Evolutionary conservation across 116 monocot genomes (phyloP).

Genomic region (Trichopus zeylanicus): DNA sequence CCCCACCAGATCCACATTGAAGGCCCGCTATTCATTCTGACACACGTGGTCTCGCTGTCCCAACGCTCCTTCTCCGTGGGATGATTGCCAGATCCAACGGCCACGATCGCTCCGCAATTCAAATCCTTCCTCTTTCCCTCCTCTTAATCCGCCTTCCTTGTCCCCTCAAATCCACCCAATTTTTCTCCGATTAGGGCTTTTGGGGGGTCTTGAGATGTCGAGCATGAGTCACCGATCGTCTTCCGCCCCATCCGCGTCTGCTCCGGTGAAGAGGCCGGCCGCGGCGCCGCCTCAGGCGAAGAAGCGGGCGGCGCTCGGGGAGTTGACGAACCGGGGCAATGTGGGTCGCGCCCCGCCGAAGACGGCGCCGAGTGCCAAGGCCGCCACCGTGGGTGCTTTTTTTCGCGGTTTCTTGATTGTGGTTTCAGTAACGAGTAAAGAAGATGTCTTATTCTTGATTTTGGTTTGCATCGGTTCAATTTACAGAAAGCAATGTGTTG

Average conservation of each 20-base stretch:
- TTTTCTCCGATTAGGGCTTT: neutral
- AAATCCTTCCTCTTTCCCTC: slow-evolving; percentile 7
- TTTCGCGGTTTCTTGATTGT: slow-evolving; percentile 2
- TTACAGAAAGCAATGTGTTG: no score
- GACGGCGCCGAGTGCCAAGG: slow-evolving; percentile 7
- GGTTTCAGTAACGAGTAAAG: neutral
- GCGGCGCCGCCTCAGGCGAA: slow-evolving; percentile 36
- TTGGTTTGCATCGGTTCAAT: no score
- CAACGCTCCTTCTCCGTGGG: neutral
- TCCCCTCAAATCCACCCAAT: neutral
- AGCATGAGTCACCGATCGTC: slow-evolving; percentile 17
- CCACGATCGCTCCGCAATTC: slow-evolving; percentile 15
- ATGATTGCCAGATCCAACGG: slow-evolving; percentile 15
- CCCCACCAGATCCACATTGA: no score
- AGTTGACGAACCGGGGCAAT: slow-evolving; percentile 39
- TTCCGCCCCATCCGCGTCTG: neutral
- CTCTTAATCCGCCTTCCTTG: neutral
- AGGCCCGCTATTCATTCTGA: no score
- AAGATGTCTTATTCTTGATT: neutral
- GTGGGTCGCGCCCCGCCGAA: slow-evolving; percentile 14
- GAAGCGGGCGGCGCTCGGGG: slow-evolving; percentile 63
- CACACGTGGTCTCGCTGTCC: neutral
- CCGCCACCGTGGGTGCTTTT: slow-evolving; percentile 19
- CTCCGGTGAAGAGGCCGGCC: slow-evolving; percentile 37
- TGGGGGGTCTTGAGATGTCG: slow-evolving; percentile 20